These are phyloP conservation scores for Arthrobotrys sphaeroides DNA, from an alignment of 2,329 filamentous ascomycete genomes.

Conservation along the genomic window DNA sequence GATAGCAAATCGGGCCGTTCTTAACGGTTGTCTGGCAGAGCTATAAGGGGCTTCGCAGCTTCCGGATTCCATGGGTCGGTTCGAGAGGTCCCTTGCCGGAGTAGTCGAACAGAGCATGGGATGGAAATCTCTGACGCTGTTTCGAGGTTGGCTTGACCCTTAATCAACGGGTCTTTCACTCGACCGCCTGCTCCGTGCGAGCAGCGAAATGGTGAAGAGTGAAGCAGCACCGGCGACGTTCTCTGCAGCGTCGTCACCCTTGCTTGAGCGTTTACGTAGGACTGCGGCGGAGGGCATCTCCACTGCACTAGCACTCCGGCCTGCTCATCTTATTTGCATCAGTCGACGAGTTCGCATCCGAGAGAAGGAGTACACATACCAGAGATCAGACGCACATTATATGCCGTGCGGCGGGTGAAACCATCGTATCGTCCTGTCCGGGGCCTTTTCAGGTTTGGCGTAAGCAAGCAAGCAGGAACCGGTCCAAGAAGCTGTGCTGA, in stretches of 20 bases:
- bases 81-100: background rate
- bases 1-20: no score
- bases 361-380: background rate
- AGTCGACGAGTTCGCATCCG: no score
- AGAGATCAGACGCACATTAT: background rate
- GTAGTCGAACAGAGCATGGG: background rate
- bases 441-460: conserved; percentile 23
- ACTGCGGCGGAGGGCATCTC: conserved; percentile 17
- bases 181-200: background rate
- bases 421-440: background rate
- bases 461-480: conserved; percentile 36
- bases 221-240: no score
- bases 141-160: conserved; percentile 50
- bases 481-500: conserved; percentile 37
- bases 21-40: no score
- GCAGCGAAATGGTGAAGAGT: background rate
- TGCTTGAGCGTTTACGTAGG: conserved; percentile 50
- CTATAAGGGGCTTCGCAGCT: background rate
- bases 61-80: background rate
- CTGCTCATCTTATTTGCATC: no score
- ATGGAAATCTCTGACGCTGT: conserved; percentile 29
- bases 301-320: no score
- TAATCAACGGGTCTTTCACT: conserved; percentile 13
- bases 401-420: background rate
- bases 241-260: conserved; percentile 41